These are phyloP conservation scores for Phytophthora crassamura DNA, from an alignment of 352 stramenopile genomes.

Conservation along the genomic window DNA sequence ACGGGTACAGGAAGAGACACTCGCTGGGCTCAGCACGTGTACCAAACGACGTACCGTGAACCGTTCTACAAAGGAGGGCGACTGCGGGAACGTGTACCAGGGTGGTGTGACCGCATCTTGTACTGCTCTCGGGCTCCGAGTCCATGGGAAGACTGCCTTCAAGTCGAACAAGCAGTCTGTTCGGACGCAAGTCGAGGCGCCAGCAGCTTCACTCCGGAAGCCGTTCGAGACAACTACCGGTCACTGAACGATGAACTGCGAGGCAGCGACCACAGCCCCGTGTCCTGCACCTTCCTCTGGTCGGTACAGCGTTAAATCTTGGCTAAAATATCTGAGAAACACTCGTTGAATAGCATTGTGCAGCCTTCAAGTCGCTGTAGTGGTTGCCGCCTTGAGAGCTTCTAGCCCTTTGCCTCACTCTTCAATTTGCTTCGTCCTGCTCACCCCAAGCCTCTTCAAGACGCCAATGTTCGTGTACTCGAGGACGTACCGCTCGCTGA, in stretches of 20 bases:
- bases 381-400: too few relatives aligned
- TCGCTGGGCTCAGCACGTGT: slow-evolving; percentile 60
- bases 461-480: slow-evolving; percentile 19
- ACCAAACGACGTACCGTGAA: slow-evolving; percentile 62
- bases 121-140: slow-evolving; percentile 42
- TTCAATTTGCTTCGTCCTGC: neutral
- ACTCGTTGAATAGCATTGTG: too few relatives aligned
- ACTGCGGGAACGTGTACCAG: slow-evolving; percentile 64
- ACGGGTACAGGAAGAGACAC: slow-evolving; percentile 37
- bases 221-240: slow-evolving; percentile 63
- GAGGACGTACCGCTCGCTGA: slow-evolving; percentile 14
- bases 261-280: slow-evolving; percentile 71
- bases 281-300: slow-evolving; percentile 65
- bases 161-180: slow-evolving; percentile 51
- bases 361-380: too few relatives aligned
- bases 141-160: slow-evolving; percentile 18
- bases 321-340: too few relatives aligned
- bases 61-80: slow-evolving; percentile 79
- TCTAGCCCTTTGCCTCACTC: neutral
- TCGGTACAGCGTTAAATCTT: slow-evolving; percentile 31
- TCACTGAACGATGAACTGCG: slow-evolving; percentile 65
- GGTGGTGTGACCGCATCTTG: slow-evolving; percentile 78
- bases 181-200: slow-evolving; percentile 20
- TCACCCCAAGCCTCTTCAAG: neutral
- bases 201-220: slow-evolving; percentile 22